phyloP scores from a whole-genome alignment of 2,329 filamentous ascomycete genomes.

The Shiraia bambusicola region DNA sequence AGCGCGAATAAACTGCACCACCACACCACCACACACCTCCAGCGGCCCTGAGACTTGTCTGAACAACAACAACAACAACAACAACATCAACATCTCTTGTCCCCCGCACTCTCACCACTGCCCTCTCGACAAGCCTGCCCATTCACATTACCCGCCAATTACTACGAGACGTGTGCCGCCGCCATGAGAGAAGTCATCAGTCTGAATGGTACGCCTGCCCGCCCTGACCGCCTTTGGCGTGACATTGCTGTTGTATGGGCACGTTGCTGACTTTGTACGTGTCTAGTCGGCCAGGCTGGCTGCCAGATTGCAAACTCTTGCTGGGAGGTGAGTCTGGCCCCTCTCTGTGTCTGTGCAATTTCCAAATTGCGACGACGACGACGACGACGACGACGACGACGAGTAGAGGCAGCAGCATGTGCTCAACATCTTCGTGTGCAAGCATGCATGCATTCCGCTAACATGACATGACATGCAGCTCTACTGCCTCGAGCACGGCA shows the following conservation, averaged over 20 bases:
- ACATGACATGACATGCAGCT: slow-evolving; percentile 65
- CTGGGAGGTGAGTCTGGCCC: slow-evolving; percentile 84
- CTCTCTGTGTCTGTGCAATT: background rate
- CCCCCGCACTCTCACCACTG: slow-evolving; percentile 20
- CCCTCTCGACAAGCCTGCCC: slow-evolving; percentile 26
- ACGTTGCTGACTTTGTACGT: slow-evolving; percentile 57
- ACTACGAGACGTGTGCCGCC: slow-evolving; percentile 34
- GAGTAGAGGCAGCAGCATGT: slow-evolving; percentile 32
- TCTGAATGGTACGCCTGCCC: slow-evolving; percentile 80
- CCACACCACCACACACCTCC: too few relatives aligned
- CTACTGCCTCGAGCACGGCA: slow-evolving; percentile 99
- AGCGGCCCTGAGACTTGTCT: slow-evolving; percentile 5
- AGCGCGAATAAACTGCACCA: background rate
- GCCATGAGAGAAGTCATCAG: slow-evolving; percentile 99
- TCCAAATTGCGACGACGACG: too few relatives aligned
- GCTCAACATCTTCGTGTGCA: slow-evolving; percentile 31
- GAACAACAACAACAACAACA: too few relatives aligned
- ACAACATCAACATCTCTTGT: slow-evolving; percentile 25
- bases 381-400: too few relatives aligned
- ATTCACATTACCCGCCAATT: slow-evolving; percentile 35
- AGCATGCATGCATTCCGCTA: slow-evolving; percentile 30
- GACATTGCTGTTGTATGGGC: slow-evolving; percentile 22
- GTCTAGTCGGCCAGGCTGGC: slow-evolving; percentile 96
- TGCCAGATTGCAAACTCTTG: slow-evolving; percentile 99
- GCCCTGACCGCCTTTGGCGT: slow-evolving; percentile 46